A percentile compares a stretch with the other conserved stretches of the same genome.
These are phyloP conservation scores for Pharnaceum exiguum DNA, from an alignment of 148 eudicot species.

Conservation along the genomic window DNA sequence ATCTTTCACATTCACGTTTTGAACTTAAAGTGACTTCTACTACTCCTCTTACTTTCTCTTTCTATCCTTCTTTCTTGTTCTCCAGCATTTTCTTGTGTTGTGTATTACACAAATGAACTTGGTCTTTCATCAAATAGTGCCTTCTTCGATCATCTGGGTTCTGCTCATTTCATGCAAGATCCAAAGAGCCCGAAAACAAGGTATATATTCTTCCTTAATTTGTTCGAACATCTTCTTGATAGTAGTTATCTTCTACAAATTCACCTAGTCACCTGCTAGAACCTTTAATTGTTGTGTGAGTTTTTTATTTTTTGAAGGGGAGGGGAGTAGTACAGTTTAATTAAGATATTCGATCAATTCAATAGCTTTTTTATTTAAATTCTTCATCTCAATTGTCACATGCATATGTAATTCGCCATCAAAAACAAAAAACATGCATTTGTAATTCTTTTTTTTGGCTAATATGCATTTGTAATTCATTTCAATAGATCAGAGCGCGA, in stretches of 20 bases:
- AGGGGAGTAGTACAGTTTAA: no score
- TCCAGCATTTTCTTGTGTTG: not conserved
- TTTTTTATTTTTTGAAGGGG: no score
- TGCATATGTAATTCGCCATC: no score
- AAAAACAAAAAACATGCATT: no score
- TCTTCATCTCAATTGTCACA: no score
- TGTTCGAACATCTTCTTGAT: not conserved
- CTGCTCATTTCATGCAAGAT: conserved; percentile 82
- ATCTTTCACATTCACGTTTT: not conserved
- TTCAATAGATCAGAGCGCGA: no score
- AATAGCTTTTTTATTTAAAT: no score
- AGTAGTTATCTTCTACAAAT: not conserved
- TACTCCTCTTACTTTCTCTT: not conserved
- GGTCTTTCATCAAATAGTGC: conserved; percentile 12
- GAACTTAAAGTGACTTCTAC: not conserved
- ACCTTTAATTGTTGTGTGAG: no score
- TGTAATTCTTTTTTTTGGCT: no score
- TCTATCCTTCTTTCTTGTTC: not conserved
- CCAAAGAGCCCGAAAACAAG: conserved; percentile 55
- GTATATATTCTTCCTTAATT: conserved; percentile 18
- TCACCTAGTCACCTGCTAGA: no score
- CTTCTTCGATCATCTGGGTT: conserved; percentile 15
- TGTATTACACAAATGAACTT: conserved; percentile 22
- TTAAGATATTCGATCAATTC: no score
- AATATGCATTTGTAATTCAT: no score